Base-by-base conservation (phyloP, 1,284 basidiomycete species). In the Exobasidium cylindrosporum region DNA sequence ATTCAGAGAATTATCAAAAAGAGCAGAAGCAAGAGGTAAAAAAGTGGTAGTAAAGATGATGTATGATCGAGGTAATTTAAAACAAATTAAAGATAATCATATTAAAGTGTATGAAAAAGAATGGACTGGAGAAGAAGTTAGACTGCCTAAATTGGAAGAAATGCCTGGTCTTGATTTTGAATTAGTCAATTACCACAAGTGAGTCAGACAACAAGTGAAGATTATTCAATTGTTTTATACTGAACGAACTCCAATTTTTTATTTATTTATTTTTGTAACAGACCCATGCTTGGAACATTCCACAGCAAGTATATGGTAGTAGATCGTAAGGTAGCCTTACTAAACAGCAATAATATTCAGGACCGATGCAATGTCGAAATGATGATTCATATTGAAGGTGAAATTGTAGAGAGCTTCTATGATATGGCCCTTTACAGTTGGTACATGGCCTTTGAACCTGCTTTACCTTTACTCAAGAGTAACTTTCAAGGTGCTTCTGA, bases 281-380 rank as follows among this genome's bases (percentile, higher is more conserved):
- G 72, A 24, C 73, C 74, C 10, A 61, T 74, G 21, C 67, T 76
- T 47, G 88, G 88, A 30, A 90, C 88, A 0, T 91, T 90, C 80
- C 89, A 91, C 71, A 86, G 87, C 50, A 89, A 91, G 77, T 88
- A 88, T 67, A 82, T 89, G 76, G 82, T 90, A 58, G 86, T 90
- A 7, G 89, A 91, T 73, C 83, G 88, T n/a, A 86, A 85, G 68
- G 83, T 89, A 29, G 89, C 87, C 0, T 81, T 89, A 60, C 81
- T 91, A 67, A 88, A 88, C 78, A 86, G 84, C 60, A 89, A 89
- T 80, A 89, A 90, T 66, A 88, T 90, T 55, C 88, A 89, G 77
- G 79, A 81, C 58, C 76, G 80, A 2, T 79, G 80, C 47, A 81
- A 81, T 54, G 61, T 81, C 40, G 80, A 81, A 79, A 81, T 72